Conservation (phyloP, 164 flowering plant genomes). For the Nymphaea thermarum region DNA sequence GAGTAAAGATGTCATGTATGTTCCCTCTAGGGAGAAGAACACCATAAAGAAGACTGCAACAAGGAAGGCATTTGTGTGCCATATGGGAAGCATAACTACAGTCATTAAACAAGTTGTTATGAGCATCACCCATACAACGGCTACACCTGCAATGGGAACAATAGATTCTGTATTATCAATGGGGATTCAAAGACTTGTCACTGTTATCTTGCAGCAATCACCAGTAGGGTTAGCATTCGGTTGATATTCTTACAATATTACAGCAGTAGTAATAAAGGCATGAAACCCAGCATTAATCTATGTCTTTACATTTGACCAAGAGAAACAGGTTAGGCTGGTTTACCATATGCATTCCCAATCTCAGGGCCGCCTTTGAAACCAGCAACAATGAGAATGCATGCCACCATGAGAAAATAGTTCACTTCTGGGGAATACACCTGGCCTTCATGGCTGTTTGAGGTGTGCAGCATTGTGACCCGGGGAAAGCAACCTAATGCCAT, state of each 20-base stretch:
- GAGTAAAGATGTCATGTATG: constrained; percentile 17
- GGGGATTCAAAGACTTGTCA: too few species aligned
- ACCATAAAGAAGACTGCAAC: constrained; percentile 7
- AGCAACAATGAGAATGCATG: constrained; percentile 11
- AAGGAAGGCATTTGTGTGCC: constrained; percentile 13
- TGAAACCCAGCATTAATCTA: too few species aligned
- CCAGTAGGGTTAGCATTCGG: too few species aligned
- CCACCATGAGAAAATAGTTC: constrained; percentile 17
- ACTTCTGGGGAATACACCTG: constrained; percentile 21
- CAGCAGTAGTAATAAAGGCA: too few species aligned
- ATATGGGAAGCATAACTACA: constrained; percentile 17
- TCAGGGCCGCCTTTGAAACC: constrained; percentile 13
- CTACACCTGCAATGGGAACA: constrained; percentile 2
- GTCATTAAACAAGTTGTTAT: constrained; percentile 14
- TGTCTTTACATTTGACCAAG: background rate
- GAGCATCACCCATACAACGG: constrained; percentile 18
- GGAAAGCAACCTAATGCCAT: constrained; percentile 23
- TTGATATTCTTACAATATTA: too few species aligned
- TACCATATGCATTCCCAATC: too few species aligned
- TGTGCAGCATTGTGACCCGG: constrained; percentile 18
- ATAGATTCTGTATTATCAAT: background rate
- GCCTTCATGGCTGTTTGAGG: constrained; percentile 12
- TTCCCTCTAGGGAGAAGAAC: constrained; percentile 11
- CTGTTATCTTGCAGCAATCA: too few species aligned
- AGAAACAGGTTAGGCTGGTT: background rate